A percentile compares a stretch with the other conserved stretches of the same genome.
These are phyloP conservation scores for Myriosclerotinia duriaeana DNA, from an alignment of 2,329 filamentous ascomycete species.

Conservation along the genomic window DNA sequence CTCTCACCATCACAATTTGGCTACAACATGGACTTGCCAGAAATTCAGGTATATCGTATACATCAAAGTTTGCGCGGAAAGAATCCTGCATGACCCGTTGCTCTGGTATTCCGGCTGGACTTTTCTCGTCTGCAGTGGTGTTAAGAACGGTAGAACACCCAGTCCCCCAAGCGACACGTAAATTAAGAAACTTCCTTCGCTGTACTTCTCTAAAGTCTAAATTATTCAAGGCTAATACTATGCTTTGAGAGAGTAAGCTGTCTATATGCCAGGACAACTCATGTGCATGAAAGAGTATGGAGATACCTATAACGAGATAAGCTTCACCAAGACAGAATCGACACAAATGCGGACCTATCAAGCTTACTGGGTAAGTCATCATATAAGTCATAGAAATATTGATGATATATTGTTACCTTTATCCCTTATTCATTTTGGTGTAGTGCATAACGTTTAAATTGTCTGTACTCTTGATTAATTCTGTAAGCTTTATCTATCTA, in stretches of 20 bases:
- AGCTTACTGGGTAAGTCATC: conserved; percentile 44
- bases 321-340: neutral
- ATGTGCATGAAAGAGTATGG: conserved; percentile 45
- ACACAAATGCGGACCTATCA: neutral
- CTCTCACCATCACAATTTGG: conserved; percentile 60
- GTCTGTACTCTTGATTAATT: conserved; percentile 20
- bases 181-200: conserved; percentile 58
- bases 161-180: conserved; percentile 57
- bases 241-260: conserved; percentile 31
- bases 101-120: neutral
- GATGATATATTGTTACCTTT: conserved; percentile 41
- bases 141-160: conserved; percentile 49
- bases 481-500: neutral
- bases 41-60: conserved; percentile 45
- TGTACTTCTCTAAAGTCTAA: conserved; percentile 43
- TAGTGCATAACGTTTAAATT: conserved; percentile 43
- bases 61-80: conserved; percentile 32
- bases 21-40: conserved; percentile 62
- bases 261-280: conserved; percentile 43
- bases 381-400: conserved; percentile 63
- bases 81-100: conserved; percentile 6
- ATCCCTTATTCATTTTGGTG: conserved; percentile 49
- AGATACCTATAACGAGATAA: conserved; percentile 27
- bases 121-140: conserved; percentile 13
- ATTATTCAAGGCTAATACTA: conserved; percentile 32